Conservation (phyloP, 805 yeast species). For the Myxozyma sirexii region DNA sequence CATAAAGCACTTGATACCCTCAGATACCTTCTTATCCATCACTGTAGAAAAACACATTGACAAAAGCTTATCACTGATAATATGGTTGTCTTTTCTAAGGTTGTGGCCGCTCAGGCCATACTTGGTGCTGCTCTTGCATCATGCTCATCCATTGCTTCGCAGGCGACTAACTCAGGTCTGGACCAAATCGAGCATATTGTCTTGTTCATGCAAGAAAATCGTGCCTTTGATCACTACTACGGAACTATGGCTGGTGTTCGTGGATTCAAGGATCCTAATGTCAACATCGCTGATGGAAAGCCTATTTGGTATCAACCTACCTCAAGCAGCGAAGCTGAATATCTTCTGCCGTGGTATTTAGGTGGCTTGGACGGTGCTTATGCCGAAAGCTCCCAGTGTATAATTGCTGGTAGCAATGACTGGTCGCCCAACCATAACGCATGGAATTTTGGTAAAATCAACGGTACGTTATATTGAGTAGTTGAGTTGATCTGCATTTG, state of each 20-base stretch:
- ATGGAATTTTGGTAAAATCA: constrained; percentile 34
- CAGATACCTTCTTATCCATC: too few species aligned
- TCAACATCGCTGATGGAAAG: constrained; percentile 14
- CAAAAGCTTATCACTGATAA: background rate
- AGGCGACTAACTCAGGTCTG: background rate
- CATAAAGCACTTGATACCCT: too few species aligned
- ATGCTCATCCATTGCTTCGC: background rate
- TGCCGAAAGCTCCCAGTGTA: constrained; percentile 35
- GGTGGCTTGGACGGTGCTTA: constrained; percentile 24
- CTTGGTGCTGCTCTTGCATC: background rate
- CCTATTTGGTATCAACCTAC: constrained; percentile 35
- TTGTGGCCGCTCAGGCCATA: background rate
- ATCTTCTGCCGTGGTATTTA: constrained; percentile 36
- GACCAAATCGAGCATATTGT: constrained; percentile 28
- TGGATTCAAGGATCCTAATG: constrained; percentile 37
- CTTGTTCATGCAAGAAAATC: constrained; percentile 38
- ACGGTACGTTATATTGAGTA: background rate
- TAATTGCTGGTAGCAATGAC: constrained; percentile 36
- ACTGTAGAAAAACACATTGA: too few species aligned
- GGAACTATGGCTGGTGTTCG: constrained; percentile 39
- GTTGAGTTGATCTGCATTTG: background rate
- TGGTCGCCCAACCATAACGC: constrained; percentile 37
- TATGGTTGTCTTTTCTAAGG: background rate
- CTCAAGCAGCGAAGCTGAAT: constrained; percentile 19
- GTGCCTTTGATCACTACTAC: constrained; percentile 38